Evolutionary conservation across 1,284 basidiomycete species (phyloP).

Genomic region (Puccinia hordei): DNA sequence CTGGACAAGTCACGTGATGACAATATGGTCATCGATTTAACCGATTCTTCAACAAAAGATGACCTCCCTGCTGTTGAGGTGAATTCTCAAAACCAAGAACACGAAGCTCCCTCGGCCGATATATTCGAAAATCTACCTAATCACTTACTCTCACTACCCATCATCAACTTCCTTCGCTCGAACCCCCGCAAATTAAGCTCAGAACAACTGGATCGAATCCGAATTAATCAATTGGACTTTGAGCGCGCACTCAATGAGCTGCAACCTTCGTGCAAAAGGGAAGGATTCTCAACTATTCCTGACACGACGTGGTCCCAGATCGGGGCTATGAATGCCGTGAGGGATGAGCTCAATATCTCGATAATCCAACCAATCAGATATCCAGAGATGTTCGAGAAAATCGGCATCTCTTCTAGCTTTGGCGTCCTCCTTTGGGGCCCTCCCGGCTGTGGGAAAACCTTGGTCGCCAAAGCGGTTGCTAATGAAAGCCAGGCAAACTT

Average conservation of each 20-base stretch:
- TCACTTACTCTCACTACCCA: slow-evolving; percentile 67
- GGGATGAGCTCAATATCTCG: slow-evolving; percentile 94
- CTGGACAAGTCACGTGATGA: slow-evolving; percentile 36
- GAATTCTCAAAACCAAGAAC: slow-evolving; percentile 53
- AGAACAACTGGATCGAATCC: slow-evolving; percentile 75
- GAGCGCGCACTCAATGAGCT: slow-evolving; percentile 75
- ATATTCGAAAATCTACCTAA: slow-evolving; percentile 62
- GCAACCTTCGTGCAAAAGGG: slow-evolving; percentile 93
- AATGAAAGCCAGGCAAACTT: slow-evolving; percentile 93
- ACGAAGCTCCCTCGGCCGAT: slow-evolving; percentile 55
- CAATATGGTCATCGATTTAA: slow-evolving; percentile 39
- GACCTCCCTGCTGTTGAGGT: slow-evolving; percentile 36
- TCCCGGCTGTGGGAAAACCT: slow-evolving; percentile 93
- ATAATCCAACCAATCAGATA: slow-evolving; percentile 91
- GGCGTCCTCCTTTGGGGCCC: slow-evolving; percentile 98
- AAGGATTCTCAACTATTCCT: slow-evolving; percentile 95
- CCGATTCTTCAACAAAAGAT: slow-evolving; percentile 17
- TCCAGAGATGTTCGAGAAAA: slow-evolving; percentile 81
- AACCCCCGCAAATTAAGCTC: slow-evolving; percentile 78
- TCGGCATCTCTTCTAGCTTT: slow-evolving; percentile 82
- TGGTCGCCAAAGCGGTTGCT: slow-evolving; percentile 93
- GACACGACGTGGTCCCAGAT: slow-evolving; percentile 94
- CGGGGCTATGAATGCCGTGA: slow-evolving; percentile 80
- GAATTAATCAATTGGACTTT: slow-evolving; percentile 80
- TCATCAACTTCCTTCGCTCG: slow-evolving; percentile 81